Percentiles rank a stretch among this genome's conserved stretches.
Conservation (phyloP, 371 early-diverging fungal species). For the Mucor indicus region DNA sequence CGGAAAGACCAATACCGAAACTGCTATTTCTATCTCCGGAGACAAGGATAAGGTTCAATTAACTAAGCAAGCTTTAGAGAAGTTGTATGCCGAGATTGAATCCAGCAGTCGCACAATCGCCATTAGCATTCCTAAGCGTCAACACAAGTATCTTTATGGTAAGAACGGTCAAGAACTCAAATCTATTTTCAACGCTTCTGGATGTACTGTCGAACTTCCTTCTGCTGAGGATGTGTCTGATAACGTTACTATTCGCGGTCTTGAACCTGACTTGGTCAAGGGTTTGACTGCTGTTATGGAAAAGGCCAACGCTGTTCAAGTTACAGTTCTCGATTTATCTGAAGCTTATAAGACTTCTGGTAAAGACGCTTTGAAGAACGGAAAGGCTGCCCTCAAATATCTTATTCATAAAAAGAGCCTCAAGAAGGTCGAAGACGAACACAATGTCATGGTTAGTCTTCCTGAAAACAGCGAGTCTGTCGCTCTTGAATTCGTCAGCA, state of each 20-base stretch:
- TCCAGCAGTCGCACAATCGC: conserved; percentile 59
- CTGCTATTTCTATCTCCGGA: conserved; percentile 61
- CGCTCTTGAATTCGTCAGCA: conserved; percentile 65
- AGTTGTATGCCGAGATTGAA: conserved; percentile 57
- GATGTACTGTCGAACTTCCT: conserved; percentile 82
- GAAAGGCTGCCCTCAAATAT: conserved; percentile 61
- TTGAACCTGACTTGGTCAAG: conserved; percentile 58
- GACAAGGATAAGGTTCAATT: conserved; percentile 68
- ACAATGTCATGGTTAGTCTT: conserved; percentile 57
- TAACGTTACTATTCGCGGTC: conserved; percentile 78
- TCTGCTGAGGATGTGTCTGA: conserved; percentile 67
- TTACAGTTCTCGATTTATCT: conserved; percentile 52
- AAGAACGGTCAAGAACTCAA: conserved; percentile 73
- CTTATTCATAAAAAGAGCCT: conserved; percentile 55
- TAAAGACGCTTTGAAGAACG: conserved; percentile 51
- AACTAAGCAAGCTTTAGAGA: conserved; percentile 62
- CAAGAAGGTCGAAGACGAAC: conserved; percentile 64
- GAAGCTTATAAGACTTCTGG: conserved; percentile 43
- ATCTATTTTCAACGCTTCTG: conserved; percentile 79
- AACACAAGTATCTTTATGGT: conserved; percentile 90
- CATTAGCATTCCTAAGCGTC: conserved; percentile 79
- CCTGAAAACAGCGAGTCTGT: conserved; percentile 35
- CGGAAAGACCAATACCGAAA: conserved; percentile 43
- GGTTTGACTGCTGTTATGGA: conserved; percentile 77
- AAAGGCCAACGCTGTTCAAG: conserved; percentile 68